phyloP scores from a whole-genome alignment of 2,329 filamentous ascomycete species.

The Rhinocladiella mackenziei region DNA sequence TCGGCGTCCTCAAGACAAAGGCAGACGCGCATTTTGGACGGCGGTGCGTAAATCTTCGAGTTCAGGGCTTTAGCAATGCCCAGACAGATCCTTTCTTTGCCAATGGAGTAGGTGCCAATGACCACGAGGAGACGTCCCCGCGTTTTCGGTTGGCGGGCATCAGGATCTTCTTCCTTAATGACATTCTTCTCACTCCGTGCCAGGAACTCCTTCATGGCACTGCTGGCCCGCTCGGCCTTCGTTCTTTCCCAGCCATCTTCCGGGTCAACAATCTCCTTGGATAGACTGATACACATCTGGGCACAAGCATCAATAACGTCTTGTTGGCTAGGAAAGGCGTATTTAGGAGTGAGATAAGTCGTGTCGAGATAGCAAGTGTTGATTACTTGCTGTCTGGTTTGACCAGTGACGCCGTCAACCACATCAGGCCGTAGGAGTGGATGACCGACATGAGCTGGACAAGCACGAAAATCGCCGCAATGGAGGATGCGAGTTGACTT shows the following conservation, averaged over 20 bases:
- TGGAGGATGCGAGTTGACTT: slow-evolving; percentile 78
- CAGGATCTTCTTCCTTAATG: slow-evolving; percentile 32
- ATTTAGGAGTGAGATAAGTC: slow-evolving; percentile 92
- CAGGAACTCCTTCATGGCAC: slow-evolving; percentile 62
- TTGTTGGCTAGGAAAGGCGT: slow-evolving; percentile 84
- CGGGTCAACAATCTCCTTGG: slow-evolving; percentile 59
- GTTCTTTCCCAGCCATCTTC: slow-evolving; percentile 54
- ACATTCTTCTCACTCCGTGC: slow-evolving; percentile 43
- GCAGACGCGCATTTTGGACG: slow-evolving; percentile 79
- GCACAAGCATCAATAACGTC: slow-evolving; percentile 85
- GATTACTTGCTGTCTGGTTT: slow-evolving; percentile 74
- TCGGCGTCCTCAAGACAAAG: slow-evolving; percentile 81
- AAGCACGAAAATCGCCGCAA: slow-evolving; percentile 93
- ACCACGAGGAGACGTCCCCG: slow-evolving; percentile 77
- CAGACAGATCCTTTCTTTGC: slow-evolving; percentile 92
- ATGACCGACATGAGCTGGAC: slow-evolving; percentile 76
- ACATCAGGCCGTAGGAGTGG: slow-evolving; percentile 73
- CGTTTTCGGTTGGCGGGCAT: slow-evolving; percentile 30
- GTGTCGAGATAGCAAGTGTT: slow-evolving; percentile 97
- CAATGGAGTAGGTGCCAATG: slow-evolving; percentile 95
- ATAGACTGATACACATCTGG: slow-evolving; percentile 76
- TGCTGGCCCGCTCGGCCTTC: slow-evolving; percentile 52
- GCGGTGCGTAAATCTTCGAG: slow-evolving; percentile 83
- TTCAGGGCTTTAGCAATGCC: slow-evolving; percentile 82
- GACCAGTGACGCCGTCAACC: slow-evolving; percentile 65